Percentiles rank a stretch among this genome's conserved stretches.
Conservation (phyloP, 2,329 filamentous ascomycete species). For the Aspergillus niger region DNA sequence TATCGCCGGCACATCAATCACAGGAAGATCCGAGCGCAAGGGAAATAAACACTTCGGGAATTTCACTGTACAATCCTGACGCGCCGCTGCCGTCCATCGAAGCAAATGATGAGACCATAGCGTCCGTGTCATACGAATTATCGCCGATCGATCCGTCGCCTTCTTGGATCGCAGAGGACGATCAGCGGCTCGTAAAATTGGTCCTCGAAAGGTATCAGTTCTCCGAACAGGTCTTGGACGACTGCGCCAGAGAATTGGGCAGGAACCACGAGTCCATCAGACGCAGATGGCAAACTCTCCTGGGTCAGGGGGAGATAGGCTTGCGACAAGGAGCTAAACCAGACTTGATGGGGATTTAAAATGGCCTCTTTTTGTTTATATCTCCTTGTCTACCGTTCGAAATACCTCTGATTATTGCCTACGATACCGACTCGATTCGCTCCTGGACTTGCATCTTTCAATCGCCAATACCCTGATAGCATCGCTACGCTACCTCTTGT, state of each 20-base stretch:
- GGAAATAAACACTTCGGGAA: slow-evolving; percentile 9
- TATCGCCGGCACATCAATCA: slow-evolving; percentile 25
- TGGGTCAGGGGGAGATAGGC: slow-evolving; percentile 47
- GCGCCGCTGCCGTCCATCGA: slow-evolving; percentile 42
- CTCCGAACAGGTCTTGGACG: slow-evolving; percentile 48
- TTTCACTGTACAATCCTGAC: slow-evolving; percentile 31
- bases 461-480: neutral
- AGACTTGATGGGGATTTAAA: slow-evolving; percentile 26
- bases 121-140: slow-evolving; percentile 10
- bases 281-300: slow-evolving; percentile 45
- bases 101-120: slow-evolving; percentile 21
- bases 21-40: slow-evolving; percentile 13
- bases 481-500: neutral
- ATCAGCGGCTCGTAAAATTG: slow-evolving; percentile 45
- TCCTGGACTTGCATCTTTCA: too few species aligned
- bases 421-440: too few species aligned
- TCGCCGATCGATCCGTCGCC: neutral
- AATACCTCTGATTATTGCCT: too few species aligned
- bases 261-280: slow-evolving; percentile 44
- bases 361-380: slow-evolving; percentile 11
- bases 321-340: slow-evolving; percentile 25
- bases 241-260: slow-evolving; percentile 47
- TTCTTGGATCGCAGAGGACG: slow-evolving; percentile 44
- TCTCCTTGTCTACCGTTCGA: neutral
- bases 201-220: slow-evolving; percentile 49